Conservation (phyloP, 495 filamentous ascomycete species). For the Aspergillus carlsbadensis region DNA sequence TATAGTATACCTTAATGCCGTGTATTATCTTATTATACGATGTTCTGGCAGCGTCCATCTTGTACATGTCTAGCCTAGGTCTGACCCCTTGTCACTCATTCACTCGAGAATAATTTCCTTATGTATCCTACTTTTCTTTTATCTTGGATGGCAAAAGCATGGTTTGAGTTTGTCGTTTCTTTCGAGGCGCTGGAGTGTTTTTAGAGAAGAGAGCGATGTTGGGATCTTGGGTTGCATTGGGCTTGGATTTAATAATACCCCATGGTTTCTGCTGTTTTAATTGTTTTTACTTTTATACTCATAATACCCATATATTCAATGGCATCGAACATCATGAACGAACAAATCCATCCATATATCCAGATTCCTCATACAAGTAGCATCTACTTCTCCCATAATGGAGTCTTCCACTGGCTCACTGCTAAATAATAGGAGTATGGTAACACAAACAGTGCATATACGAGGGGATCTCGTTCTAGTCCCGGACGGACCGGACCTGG, state of each 20-base stretch:
- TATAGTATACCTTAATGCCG: constrained; percentile 17
- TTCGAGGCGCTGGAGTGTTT: background rate
- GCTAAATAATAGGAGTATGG: background rate
- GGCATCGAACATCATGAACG: too few species aligned
- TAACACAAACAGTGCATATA: constrained; percentile 10
- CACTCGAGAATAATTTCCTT: constrained; percentile 14
- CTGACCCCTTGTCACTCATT: constrained; percentile 22
- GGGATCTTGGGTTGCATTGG: background rate
- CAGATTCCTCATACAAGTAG: too few species aligned
- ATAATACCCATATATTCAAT: background rate
- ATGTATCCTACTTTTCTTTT: constrained; percentile 31
- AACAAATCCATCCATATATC: too few species aligned
- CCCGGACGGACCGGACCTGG: background rate
- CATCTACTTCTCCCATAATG: too few species aligned
- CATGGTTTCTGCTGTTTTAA: constrained; percentile 6
- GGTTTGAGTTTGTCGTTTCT: background rate
- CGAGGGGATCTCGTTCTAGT: background rate
- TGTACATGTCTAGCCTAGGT: constrained; percentile 34
- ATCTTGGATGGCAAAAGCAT: constrained; percentile 4
- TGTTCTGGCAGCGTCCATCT: constrained; percentile 19
- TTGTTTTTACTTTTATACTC: background rate
- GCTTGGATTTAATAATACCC: constrained; percentile 31
- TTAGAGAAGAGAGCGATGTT: background rate
- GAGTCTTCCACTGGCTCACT: background rate
- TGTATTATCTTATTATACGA: constrained; percentile 17